Base-by-base conservation (phyloP, 2,329 filamentous ascomycete species). In the Beauveria rudraprayagi region DNA sequence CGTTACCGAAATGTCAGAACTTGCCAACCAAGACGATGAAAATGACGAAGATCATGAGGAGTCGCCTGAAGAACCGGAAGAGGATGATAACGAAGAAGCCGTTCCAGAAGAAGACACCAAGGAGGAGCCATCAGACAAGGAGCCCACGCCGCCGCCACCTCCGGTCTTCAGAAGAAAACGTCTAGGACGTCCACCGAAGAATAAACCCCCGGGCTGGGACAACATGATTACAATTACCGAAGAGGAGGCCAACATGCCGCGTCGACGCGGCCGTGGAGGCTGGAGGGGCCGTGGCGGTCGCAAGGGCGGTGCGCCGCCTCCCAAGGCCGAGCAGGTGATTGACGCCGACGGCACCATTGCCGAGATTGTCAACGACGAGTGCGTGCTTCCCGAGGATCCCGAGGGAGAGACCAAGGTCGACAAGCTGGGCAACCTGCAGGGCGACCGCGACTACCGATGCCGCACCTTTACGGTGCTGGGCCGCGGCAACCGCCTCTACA, bases 381-480 rank as follows among this genome's bases (percentile, higher is more conserved):
- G 96, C 50, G 89, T 88, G 40, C 80, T 99, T 50, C 91, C 92
- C 0, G 89, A 92, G 65, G 93, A 97, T 68, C 76, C 87, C 1
- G 91, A 93, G 70, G 94, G 94, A 66, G 92, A 97, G 76, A 85
- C 85, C 65, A 99, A 97, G 77, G 93, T 99, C 9, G 91, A 97
- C 76, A 93, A 93, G 77, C 75, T 89, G 67, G 94, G 94, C 34
- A 86, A 90, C 68, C 82, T 99, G 3, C 81, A 87, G 64, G 94
- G 85, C 30, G 92, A 88, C 5, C 85, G 94, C 67, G 91, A 97
- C 70, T 99, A 99, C 73, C 88, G 94, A 30, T 96, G 96, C 70
- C 89, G 94, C 63, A 96, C 93, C 1, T 99, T 99, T 73, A 96
- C 89, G 8, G 89, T 99, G 65, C 82, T 86, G 19, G 92, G 91